Conservation (phyloP, 768 basidiomycete genomes). For the Gyrodon lividus region DNA sequence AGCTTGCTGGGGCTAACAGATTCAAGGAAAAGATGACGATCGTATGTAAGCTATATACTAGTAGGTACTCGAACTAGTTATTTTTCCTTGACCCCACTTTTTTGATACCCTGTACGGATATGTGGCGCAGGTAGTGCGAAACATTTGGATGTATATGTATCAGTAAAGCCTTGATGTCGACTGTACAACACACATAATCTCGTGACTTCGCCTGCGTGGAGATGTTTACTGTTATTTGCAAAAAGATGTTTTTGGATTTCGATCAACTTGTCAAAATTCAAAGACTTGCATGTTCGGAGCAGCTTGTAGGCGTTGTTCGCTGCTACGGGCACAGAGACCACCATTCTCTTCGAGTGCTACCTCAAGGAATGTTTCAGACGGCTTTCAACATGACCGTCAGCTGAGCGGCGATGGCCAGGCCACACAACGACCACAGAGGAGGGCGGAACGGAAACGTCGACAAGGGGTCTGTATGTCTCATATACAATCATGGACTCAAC, state of each 20-base stretch:
- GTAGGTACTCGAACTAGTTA: neutral
- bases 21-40: constrained; percentile 11
- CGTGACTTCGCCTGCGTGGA: too few relatives aligned
- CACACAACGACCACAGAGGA: constrained; percentile 41
- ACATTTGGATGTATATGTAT: constrained; percentile 6
- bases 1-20: constrained; percentile 21
- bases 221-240: neutral
- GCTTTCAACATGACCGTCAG: neutral
- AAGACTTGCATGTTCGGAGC: constrained; percentile 13
- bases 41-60: neutral
- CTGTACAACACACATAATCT: neutral
- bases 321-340: constrained; percentile 1
- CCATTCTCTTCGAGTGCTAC: neutral
- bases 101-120: constrained; percentile 4
- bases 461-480: constrained; percentile 51
- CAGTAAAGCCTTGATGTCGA: neutral
- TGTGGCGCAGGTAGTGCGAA: neutral
- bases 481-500: neutral
- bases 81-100: neutral
- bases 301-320: neutral
- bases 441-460: constrained; percentile 74
- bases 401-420: neutral
- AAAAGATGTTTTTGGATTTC: neutral
- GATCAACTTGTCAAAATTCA: neutral
- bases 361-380: neutral